Percentiles rank a stretch among this genome's conserved stretches.
phyloP scores from a whole-genome alignment of 2,329 filamentous ascomycete genomes.

The Botrytis fabae region DNA sequence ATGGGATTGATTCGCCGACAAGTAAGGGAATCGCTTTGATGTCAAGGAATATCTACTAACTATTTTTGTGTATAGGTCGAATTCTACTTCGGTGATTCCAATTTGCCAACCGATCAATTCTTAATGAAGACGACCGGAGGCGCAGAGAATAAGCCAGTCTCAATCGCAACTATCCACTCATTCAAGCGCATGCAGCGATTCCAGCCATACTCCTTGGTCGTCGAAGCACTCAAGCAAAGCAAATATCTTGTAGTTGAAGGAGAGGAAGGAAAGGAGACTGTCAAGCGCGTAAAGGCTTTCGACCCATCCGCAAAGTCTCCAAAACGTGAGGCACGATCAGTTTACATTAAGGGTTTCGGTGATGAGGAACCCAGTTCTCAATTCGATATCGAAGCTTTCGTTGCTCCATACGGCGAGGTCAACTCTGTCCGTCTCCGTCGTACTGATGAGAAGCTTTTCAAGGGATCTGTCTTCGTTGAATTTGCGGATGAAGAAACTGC shows the following conservation, averaged over 20 bases:
- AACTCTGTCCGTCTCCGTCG: conserved; percentile 87
- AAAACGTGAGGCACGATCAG: conserved; percentile 68
- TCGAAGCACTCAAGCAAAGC: conserved; percentile 80
- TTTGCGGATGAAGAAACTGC: conserved; percentile 78
- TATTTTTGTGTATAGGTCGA: conserved; percentile 63
- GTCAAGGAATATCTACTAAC: conserved; percentile 20
- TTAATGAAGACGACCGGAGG: conserved; percentile 78
- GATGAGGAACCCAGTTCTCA: conserved; percentile 81
- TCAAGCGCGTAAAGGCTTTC: conserved; percentile 76
- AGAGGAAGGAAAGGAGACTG: conserved; percentile 66
- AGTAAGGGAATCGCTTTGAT: conserved; percentile 43
- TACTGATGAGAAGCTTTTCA: conserved; percentile 71
- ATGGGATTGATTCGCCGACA: conserved; percentile 67
- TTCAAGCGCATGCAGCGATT: conserved; percentile 98
- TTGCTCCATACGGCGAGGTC: conserved; percentile 74
- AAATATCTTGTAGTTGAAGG: conserved; percentile 71
- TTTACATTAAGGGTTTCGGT: conserved; percentile 95
- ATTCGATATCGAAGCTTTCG: conserved; percentile 92
- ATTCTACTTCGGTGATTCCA: conserved; percentile 93
- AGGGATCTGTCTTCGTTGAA: conserved; percentile 95
- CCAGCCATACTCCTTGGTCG: conserved; percentile 80
- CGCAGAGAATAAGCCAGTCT: conserved; percentile 76
- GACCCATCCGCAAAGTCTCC: conserved; percentile 52
- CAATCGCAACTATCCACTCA: conserved; percentile 72
- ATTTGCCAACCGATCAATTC: conserved; percentile 86